These are phyloP conservation scores for Xylariaceae sp. DNA, from an alignment of 2,329 filamentous ascomycete species.

Conservation along the genomic window DNA sequence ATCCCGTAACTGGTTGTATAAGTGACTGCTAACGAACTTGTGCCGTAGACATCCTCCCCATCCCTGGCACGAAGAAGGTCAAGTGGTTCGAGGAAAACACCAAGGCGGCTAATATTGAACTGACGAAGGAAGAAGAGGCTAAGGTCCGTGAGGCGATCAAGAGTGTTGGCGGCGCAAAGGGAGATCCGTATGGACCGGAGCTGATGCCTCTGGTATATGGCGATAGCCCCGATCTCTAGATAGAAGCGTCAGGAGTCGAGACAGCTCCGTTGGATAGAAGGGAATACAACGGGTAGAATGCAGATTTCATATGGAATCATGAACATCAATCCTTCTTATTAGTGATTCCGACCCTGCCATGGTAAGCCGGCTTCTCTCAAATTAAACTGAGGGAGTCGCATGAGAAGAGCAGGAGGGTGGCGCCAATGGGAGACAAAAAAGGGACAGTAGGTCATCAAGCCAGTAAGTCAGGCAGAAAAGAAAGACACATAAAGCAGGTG, in stretches of 20 bases:
- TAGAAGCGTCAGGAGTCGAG: no score
- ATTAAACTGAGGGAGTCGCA: no score
- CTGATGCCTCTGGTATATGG: constrained; percentile 16
- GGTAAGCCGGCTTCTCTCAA: no score
- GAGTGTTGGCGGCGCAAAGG: constrained; percentile 22
- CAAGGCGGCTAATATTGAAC: constrained; percentile 29
- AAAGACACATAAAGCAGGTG: no score
- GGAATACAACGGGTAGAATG: no score
- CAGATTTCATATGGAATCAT: background rate
- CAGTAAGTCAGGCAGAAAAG: no score
- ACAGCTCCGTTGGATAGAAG: no score
- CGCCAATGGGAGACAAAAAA: no score
- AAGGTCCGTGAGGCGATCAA: constrained; percentile 36
- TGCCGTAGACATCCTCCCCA: constrained; percentile 42
- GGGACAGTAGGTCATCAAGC: no score
- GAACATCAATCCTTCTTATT: background rate
- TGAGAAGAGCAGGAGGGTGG: no score
- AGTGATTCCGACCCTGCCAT: no score
- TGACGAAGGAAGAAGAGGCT: constrained; percentile 34
- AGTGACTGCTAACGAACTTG: constrained; percentile 40
- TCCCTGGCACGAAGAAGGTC: constrained; percentile 33
- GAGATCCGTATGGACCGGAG: constrained; percentile 16
- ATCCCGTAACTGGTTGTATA: background rate
- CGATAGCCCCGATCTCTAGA: constrained; percentile 22
- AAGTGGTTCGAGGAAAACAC: constrained; percentile 34